phyloP scores from a whole-genome alignment of 1,284 basidiomycete species.

The Meripilus lineatus region DNA sequence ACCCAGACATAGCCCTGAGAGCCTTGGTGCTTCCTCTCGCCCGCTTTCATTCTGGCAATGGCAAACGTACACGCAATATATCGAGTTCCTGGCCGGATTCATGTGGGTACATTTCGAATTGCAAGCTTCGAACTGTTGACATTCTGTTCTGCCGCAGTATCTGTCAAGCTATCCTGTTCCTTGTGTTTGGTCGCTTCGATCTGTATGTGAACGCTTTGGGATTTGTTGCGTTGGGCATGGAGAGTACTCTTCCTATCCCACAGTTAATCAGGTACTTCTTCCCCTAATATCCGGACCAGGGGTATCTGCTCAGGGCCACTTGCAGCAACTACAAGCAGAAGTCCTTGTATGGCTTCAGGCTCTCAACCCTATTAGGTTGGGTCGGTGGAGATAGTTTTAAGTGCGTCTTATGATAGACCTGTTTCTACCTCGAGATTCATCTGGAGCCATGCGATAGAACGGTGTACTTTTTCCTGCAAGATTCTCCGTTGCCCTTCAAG shows the following conservation, averaged over 20 bases:
- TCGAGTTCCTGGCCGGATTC: constrained; percentile 78
- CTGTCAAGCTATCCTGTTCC: constrained; percentile 63
- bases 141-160: constrained; percentile 39
- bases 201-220: constrained; percentile 68
- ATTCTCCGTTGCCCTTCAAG: constrained; percentile 73
- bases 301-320: constrained; percentile 1
- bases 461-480: constrained; percentile 72
- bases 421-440: constrained; percentile 2
- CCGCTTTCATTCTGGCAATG: constrained; percentile 86
- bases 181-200: constrained; percentile 67
- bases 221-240: constrained; percentile 74
- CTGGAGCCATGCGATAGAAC: constrained; percentile 39
- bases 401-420: constrained; percentile 35
- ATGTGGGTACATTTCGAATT: constrained; percentile 44
- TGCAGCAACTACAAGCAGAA: constrained; percentile 69
- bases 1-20: constrained; percentile 54
- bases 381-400: constrained; percentile 79
- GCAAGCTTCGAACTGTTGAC: constrained; percentile 1
- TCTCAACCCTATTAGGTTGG: constrained; percentile 81
- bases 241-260: constrained; percentile 79
- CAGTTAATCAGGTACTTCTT: constrained; percentile 62
- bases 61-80: constrained; percentile 69
- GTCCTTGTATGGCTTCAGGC: constrained; percentile 79
- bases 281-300: constrained; percentile 12
- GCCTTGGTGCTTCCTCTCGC: constrained; percentile 52